Evolutionary conservation across 2,329 filamentous ascomycete genomes (phyloP).

Genomic region (Lachnellula subtilissima): DNA sequence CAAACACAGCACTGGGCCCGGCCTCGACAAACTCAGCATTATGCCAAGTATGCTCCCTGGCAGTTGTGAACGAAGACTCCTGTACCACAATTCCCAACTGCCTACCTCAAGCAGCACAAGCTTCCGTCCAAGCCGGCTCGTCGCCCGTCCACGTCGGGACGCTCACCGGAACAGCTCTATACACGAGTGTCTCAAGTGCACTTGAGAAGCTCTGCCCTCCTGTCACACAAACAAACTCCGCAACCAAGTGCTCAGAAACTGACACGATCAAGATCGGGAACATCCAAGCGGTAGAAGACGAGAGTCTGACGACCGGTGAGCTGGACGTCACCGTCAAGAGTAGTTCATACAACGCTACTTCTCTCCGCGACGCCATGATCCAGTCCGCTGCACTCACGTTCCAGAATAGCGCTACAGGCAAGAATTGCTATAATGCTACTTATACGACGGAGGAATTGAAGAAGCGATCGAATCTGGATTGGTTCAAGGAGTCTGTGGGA

Average conservation of each 20-base stretch:
- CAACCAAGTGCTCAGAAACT: conserved; percentile 4
- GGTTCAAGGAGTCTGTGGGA: no score
- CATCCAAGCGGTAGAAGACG: background rate
- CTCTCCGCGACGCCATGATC: conserved; percentile 8
- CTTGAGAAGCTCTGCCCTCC: conserved; percentile 7
- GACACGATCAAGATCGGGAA: background rate
- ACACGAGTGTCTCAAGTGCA: conserved; percentile 8
- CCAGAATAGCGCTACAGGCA: conserved; percentile 4
- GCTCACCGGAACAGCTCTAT: conserved; percentile 7
- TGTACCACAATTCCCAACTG: conserved; percentile 6
- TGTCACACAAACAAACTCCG: conserved; percentile 8
- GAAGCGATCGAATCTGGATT: no score
- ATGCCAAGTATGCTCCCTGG: conserved; percentile 4
- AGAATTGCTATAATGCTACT: conserved; percentile 4
- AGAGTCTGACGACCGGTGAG: background rate
- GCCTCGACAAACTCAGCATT: conserved; percentile 2
- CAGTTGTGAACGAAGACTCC: conserved; percentile 1
- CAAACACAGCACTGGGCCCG: conserved; percentile 3
- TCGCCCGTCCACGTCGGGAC: conserved; percentile 8
- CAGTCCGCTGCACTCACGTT: conserved; percentile 2
- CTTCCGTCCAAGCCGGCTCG: conserved; percentile 2
- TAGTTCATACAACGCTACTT: conserved; percentile 3
- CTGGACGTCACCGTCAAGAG: background rate
- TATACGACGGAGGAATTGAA: background rate
- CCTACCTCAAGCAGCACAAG: background rate